These are phyloP conservation scores for Petrea volubilis DNA, from an alignment of 257 asterid genomes.

Conservation along the genomic window DNA sequence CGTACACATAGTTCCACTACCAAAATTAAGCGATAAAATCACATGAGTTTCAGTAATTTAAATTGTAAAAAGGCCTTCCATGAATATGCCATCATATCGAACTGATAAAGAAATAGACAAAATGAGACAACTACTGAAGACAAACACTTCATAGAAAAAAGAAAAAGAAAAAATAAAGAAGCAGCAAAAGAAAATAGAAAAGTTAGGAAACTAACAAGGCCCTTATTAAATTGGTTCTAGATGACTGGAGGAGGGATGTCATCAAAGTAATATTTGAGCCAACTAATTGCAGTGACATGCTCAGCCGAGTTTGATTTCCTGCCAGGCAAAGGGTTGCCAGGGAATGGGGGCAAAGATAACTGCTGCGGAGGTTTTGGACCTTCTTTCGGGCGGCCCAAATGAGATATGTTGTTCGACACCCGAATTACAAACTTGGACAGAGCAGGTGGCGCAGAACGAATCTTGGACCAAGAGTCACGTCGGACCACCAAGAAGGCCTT, in stretches of 20 bases:
- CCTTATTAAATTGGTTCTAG: slow-evolving; percentile 75
- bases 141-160: too few relatives aligned
- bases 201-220: slow-evolving; percentile 57
- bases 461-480: slow-evolving; percentile 39
- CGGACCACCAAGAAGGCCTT: slow-evolving; percentile 34
- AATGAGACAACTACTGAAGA: not conserved
- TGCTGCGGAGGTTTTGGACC: slow-evolving; percentile 81
- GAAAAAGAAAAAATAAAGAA: not conserved
- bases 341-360: slow-evolving; percentile 84
- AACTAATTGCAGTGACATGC: slow-evolving; percentile 82
- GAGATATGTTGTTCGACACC: slow-evolving; percentile 69
- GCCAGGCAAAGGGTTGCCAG: slow-evolving; percentile 80
- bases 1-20: not conserved
- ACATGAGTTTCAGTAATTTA: not conserved
- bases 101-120: not conserved
- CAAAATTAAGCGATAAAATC: not conserved
- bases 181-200: not conserved
- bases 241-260: slow-evolving; percentile 62
- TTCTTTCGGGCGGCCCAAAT: slow-evolving; percentile 62
- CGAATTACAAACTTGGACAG: slow-evolving; percentile 46
- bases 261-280: slow-evolving; percentile 91
- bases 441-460: slow-evolving; percentile 49
- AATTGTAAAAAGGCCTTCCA: not conserved
- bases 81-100: not conserved
- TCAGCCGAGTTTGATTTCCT: slow-evolving; percentile 43